These are phyloP conservation scores for Halophytophthora polymorphica DNA, from an alignment of 352 stramenopile species.

Conservation along the genomic window DNA sequence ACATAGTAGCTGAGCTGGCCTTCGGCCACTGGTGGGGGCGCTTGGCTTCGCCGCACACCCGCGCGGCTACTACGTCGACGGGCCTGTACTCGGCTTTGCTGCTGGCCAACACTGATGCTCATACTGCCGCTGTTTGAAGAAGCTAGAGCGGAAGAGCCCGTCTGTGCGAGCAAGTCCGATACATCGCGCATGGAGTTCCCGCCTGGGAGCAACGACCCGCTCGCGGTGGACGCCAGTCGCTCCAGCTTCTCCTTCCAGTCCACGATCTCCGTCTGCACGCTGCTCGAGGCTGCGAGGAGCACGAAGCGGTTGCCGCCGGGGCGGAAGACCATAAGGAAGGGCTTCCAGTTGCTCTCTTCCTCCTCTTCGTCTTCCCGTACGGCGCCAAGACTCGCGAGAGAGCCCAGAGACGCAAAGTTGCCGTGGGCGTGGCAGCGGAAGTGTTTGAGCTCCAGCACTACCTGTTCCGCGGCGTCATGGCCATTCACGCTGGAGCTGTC, in stretches of 20 bases:
- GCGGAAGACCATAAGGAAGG: constrained; percentile 59
- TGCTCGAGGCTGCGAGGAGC: constrained; percentile 44
- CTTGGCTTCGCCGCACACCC: constrained; percentile 11
- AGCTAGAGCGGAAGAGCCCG: constrained; percentile 8
- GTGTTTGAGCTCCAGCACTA: constrained; percentile 47
- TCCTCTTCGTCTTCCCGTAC: constrained; percentile 1
- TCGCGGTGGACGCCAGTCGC: constrained; percentile 13
- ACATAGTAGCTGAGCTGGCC: constrained; percentile 58
- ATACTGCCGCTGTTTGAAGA: constrained; percentile 8
- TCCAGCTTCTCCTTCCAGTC: constrained; percentile 64
- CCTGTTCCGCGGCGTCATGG: constrained; percentile 15
- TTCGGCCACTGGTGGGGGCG: constrained; percentile 23
- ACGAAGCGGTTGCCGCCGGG: constrained; percentile 49
- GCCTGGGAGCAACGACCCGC: constrained; percentile 2
- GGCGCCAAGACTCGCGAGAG: background rate
- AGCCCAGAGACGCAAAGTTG: constrained; percentile 14
- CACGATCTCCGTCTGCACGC: constrained; percentile 34
- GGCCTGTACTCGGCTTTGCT: constrained; percentile 9
- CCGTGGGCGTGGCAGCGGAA: constrained; percentile 51
- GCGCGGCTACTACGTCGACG: constrained; percentile 34
- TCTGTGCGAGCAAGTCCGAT: constrained; percentile 18
- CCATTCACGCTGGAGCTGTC: constrained; percentile 4
- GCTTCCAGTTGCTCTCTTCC: constrained; percentile 23
- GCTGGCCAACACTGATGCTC: constrained; percentile 6
- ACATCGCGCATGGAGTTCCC: constrained; percentile 17